Base-by-base conservation (phyloP, 1,284 basidiomycete species). In the Neonothopanus nambi region DNA sequence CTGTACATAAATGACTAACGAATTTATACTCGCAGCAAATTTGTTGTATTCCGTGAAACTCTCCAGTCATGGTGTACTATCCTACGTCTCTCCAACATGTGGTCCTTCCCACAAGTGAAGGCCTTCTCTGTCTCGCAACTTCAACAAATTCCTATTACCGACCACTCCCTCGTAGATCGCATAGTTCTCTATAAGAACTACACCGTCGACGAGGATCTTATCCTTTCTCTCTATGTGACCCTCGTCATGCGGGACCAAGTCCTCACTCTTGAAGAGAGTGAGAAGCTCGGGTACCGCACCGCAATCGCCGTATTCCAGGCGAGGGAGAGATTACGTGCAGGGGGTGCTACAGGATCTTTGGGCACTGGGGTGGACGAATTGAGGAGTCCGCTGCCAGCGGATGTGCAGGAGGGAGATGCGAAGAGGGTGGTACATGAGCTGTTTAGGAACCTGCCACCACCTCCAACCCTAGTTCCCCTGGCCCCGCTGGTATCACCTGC, bases 11-110 rank as follows among this genome's bases (percentile, higher is more conserved):
- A n/a, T n/a, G n/a, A n/a, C n/a, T n/a, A n/a, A n/a, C n/a, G n/a
- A n/a, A n/a, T n/a, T n/a, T n/a, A n/a, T n/a, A n/a, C n/a, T n/a
- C n/a, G n/a, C n/a, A n/a, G n/a, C n/a, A n/a, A n/a, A n/a, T n/a
- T n/a, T n/a, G n/a, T n/a, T n/a, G n/a, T n/a, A n/a, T n/a, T n/a
- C n/a, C n/a, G n/a, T n/a, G n/a, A n/a, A 40, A 30, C 44, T 17
- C 12, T 75, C 1, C 70, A 76, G 0, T 76, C 77, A 26, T 85
- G 81, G 82, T 65, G 71, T 7, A 71, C 73, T 12, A 79, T 84
- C 55, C 68, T 84, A 21, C 67, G 67, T 52, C 74, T 83, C 9
- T 71, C 82, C 1, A 72, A 73, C 48, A 65, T 69, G 33, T 84
- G 79, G 79, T 57, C 66, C 3, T 84, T 84, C 62, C 57, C 66